Conservation (phyloP, 139 green algal genomes). For the Mychonastes homosphaera region DNA sequence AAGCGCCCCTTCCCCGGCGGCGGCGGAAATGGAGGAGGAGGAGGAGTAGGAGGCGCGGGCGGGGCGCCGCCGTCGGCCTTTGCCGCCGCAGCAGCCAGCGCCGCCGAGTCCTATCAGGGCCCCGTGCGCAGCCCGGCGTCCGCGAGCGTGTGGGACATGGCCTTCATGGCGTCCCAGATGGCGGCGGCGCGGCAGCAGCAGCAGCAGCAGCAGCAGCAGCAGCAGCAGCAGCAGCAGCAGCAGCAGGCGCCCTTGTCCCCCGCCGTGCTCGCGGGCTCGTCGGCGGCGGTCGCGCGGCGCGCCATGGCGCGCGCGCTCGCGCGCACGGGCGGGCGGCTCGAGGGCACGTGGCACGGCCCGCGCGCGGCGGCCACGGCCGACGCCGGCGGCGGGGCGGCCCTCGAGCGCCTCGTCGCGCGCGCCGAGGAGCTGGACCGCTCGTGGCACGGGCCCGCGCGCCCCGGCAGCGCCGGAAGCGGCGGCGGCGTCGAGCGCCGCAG, state of each 20-base stretch:
- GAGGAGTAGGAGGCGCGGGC: no score
- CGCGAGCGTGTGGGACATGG: background rate
- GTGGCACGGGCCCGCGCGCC: background rate
- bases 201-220: constrained; percentile 7
- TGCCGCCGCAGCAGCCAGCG: no score
- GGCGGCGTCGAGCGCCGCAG: background rate
- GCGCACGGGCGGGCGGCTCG: constrained; percentile 1
- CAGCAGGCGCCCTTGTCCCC: background rate
- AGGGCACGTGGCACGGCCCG: constrained; percentile 17
- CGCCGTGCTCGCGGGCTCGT: background rate
- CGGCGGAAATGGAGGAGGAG: no score
- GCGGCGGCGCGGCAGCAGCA: background rate
- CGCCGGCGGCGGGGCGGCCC: background rate
- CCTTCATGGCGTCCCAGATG: background rate
- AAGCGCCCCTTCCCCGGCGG: no score
- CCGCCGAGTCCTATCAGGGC: no score
- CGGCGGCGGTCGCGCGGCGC: background rate
- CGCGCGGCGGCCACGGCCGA: background rate
- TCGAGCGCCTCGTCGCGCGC: constrained; percentile 2
- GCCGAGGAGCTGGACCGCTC: background rate
- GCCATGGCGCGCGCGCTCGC: background rate
- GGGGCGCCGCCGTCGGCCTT: no score
- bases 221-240: constrained; percentile 4
- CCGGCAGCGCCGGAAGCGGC: background rate
- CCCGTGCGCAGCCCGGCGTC: background rate